A percentile compares a stretch with the other conserved stretches of the same genome.
phyloP scores from a whole-genome alignment of 2,329 filamentous ascomycete species.

The Colletotrichum incanum region DNA sequence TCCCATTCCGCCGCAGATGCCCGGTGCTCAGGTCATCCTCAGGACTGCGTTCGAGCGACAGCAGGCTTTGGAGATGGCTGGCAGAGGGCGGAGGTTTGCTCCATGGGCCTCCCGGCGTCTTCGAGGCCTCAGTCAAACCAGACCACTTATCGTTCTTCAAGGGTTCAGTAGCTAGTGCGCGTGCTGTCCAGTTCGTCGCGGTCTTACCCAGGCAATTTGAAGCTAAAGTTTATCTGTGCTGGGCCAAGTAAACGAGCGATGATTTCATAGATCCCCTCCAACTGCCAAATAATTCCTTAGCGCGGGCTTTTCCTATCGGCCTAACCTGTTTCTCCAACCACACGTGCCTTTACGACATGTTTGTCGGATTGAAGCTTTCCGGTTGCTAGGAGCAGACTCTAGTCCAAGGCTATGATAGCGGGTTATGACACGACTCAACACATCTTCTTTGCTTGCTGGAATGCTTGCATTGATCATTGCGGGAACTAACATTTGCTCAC shows the following conservation, averaged over 20 bases:
- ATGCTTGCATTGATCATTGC: neutral
- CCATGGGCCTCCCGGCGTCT: neutral
- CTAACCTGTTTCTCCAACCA: neutral
- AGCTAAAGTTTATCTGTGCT: constrained; percentile 14
- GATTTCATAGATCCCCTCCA: constrained; percentile 36
- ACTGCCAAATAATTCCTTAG: constrained; percentile 7
- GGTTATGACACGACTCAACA: neutral
- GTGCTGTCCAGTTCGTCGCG: constrained; percentile 13
- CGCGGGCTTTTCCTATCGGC: constrained; percentile 4
- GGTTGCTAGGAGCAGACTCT: neutral
- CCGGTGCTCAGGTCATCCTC: neutral
- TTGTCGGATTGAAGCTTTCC: constrained; percentile 8
- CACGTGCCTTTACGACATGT: neutral
- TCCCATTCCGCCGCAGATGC: neutral
- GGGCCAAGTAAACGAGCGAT: constrained; percentile 25
- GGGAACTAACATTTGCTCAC: neutral
- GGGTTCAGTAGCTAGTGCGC: neutral
- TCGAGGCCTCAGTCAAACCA: neutral
- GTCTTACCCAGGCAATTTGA: constrained; percentile 5
- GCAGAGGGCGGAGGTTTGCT: neutral
- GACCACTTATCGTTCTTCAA: neutral
- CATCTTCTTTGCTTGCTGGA: neutral
- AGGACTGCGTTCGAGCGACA: neutral
- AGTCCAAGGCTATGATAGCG: neutral
- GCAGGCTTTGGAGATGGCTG: neutral